A percentile compares a stretch with the other conserved stretches of the same genome.
Evolutionary conservation across 805 yeast genomes (phyloP).

Genomic region (Candida orba): DNA sequence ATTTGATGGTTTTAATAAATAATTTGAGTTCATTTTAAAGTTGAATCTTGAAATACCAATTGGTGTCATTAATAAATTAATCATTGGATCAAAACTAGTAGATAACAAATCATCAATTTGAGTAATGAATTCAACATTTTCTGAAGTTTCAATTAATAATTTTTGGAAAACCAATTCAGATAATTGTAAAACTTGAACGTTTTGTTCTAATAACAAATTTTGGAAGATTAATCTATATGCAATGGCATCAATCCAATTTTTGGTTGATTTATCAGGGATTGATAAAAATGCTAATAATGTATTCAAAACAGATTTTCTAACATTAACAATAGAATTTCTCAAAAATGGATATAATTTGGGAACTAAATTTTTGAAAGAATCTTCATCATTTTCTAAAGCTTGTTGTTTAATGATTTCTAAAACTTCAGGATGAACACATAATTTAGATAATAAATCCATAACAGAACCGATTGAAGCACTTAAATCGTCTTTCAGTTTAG

Average conservation of each 20-base stretch:
- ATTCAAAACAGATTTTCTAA: constrained; percentile 79
- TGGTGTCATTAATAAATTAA: constrained; percentile 80
- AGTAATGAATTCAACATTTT: constrained; percentile 25
- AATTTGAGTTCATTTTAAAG: constrained; percentile 72
- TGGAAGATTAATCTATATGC: constrained; percentile 75
- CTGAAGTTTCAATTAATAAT: constrained; percentile 40
- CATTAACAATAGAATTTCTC: constrained; percentile 89
- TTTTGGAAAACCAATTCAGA: constrained; percentile 56
- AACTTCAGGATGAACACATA: constrained; percentile 78
- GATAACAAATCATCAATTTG: constrained; percentile 31
- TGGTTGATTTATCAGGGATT: constrained; percentile 41
- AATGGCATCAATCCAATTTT: constrained; percentile 73
- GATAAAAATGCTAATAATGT: constrained; percentile 72
- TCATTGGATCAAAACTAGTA: constrained; percentile 51
- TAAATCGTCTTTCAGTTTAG: constrained; percentile 82
- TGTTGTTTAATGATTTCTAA: constrained; percentile 60
- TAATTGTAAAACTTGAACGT: constrained; percentile 56
- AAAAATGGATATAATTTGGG: constrained; percentile 89
- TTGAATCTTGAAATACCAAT: constrained; percentile 88
- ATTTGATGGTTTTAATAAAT: constrained; percentile 81
- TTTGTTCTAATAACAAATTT: constrained; percentile 85
- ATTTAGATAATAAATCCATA: constrained; percentile 84
- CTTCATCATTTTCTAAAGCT: constrained; percentile 42
- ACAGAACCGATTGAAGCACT: constrained; percentile 94
- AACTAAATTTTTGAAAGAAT: constrained; percentile 67